Conservation (phyloP, 805 yeast genomes). For the Candida krabiensis region DNA sequence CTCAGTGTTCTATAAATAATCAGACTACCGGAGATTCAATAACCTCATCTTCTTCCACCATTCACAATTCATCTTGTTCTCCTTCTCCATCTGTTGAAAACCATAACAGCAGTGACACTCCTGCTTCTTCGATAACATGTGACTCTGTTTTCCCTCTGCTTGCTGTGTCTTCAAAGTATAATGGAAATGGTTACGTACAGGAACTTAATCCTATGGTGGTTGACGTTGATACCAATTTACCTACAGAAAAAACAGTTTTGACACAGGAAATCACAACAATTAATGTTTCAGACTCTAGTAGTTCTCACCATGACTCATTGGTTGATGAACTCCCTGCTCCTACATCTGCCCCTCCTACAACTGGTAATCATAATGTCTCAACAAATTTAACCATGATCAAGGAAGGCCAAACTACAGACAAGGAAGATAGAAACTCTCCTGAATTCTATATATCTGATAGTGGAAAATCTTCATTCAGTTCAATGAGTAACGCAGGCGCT, state of each 20-base stretch:
- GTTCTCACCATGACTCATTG: neutral
- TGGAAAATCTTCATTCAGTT: conserved; percentile 1
- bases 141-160: conserved; percentile 6
- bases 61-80: conserved; percentile 18
- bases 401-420: neutral
- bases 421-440: neutral
- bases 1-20: conserved; percentile 12
- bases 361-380: neutral
- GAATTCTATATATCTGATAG: conserved; percentile 5
- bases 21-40: conserved; percentile 15
- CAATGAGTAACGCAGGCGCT: neutral
- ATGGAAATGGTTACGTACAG: neutral
- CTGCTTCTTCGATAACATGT: conserved; percentile 22
- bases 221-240: neutral
- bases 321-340: neutral
- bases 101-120: conserved; percentile 15
- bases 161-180: neutral
- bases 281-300: neutral
- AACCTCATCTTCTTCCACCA: conserved; percentile 15
- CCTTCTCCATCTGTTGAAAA: conserved; percentile 23
- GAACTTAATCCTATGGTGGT: neutral
- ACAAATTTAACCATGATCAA: conserved; percentile 1
- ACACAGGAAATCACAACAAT: neutral
- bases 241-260: neutral
- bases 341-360: too few relatives aligned